These are phyloP conservation scores for Somion occarium DNA, from an alignment of 1,284 basidiomycete genomes.

Conservation along the genomic window DNA sequence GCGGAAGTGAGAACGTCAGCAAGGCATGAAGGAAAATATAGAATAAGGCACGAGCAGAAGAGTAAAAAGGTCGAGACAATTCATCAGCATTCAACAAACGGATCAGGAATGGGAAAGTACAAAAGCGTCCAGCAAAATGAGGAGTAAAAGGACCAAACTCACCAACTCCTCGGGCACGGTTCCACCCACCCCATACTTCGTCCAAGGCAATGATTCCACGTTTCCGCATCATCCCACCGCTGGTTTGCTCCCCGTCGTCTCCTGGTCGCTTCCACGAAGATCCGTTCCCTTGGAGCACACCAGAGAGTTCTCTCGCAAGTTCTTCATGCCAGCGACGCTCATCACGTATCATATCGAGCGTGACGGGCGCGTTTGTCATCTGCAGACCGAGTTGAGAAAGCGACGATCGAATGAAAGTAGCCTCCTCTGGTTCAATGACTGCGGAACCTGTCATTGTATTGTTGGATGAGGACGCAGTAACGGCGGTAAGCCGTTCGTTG, in stretches of 20 bases:
- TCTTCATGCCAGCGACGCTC: slow-evolving; percentile 79
- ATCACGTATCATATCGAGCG: slow-evolving; percentile 85
- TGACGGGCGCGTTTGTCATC: slow-evolving; percentile 75
- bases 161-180: slow-evolving; percentile 92
- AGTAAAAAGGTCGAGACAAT: background rate
- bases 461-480: slow-evolving; percentile 34
- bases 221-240: slow-evolving; percentile 56
- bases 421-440: slow-evolving; percentile 64
- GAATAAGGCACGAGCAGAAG: background rate
- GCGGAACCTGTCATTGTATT: slow-evolving; percentile 11
- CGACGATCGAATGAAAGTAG: slow-evolving; percentile 83
- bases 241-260: slow-evolving; percentile 13
- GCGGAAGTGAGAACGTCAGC: slow-evolving; percentile 2
- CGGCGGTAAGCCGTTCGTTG: slow-evolving; percentile 74
- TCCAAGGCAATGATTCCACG: slow-evolving; percentile 86
- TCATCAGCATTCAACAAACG: slow-evolving; percentile 1
- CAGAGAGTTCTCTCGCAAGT: slow-evolving; percentile 80
- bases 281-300: slow-evolving; percentile 57
- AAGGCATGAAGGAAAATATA: background rate
- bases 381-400: slow-evolving; percentile 86
- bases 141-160: slow-evolving; percentile 28
- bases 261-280: slow-evolving; percentile 15
- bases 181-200: slow-evolving; percentile 98
- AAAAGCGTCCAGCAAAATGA: background rate
- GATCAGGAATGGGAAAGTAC: too few relatives aligned